Conservation (phyloP, 352 stramenopile species). For the Lagenidium giganteum region DNA sequence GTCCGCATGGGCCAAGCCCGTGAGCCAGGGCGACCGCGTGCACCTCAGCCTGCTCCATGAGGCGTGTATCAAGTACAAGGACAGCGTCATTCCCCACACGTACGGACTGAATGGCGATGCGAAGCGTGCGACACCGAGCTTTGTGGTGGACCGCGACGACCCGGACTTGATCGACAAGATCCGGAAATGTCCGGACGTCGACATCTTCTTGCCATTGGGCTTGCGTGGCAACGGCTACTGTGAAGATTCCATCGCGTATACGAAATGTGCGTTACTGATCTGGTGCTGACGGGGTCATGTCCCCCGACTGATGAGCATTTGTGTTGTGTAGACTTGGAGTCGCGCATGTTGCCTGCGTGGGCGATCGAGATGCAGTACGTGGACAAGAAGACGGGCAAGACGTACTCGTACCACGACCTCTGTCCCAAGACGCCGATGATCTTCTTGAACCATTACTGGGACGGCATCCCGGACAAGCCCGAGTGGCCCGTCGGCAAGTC, state of each 20-base stretch:
- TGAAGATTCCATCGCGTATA: constrained; percentile 57
- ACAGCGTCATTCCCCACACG: constrained; percentile 44
- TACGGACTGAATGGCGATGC: constrained; percentile 9
- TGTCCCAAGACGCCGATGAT: constrained; percentile 24
- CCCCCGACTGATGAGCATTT: neutral
- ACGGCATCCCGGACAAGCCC: constrained; percentile 4
- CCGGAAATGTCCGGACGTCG: constrained; percentile 44
- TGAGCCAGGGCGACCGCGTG: constrained; percentile 18
- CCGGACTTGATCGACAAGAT: constrained; percentile 36
- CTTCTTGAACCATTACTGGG: constrained; percentile 36
- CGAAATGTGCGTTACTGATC: constrained; percentile 50
- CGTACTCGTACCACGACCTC: constrained; percentile 47
- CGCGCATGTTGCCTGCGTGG: constrained; percentile 35
- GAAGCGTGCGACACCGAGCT: constrained; percentile 6
- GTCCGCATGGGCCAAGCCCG: constrained; percentile 9
- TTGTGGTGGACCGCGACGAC: constrained; percentile 25
- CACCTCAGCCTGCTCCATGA: constrained; percentile 49
- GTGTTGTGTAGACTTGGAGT: constrained; percentile 17
- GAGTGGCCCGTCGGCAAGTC: constrained; percentile 20
- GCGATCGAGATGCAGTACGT: constrained; percentile 35
- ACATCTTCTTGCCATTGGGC: constrained; percentile 48
- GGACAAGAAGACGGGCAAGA: constrained; percentile 29
- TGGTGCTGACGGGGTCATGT: too few relatives aligned
- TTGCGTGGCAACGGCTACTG: constrained; percentile 59
- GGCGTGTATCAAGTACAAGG: constrained; percentile 32